phyloP scores from a whole-genome alignment of 2,329 filamentous ascomycete species.

The Aspergillus fumigatiaffinis region DNA sequence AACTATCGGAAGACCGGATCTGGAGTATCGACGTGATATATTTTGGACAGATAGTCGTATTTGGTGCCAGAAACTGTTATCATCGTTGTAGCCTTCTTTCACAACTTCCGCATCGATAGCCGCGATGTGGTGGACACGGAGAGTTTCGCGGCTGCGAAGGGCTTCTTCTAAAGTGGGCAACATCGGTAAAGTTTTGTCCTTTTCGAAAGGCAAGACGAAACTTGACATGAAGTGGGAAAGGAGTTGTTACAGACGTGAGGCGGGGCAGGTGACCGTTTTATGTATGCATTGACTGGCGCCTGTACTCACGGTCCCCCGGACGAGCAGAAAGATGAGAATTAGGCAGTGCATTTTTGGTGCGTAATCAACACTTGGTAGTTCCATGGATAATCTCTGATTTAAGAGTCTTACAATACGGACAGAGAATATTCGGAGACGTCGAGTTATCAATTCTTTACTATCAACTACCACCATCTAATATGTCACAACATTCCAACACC shows the following conservation, averaged over 20 bases:
- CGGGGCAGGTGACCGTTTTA: neutral
- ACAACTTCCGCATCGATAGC: neutral
- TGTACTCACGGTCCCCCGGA: neutral
- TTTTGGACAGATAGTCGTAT: neutral
- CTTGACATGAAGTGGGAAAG: neutral
- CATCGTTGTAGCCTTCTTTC: neutral
- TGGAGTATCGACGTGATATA: neutral
- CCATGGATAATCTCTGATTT: no score
- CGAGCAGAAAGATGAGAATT: no score
- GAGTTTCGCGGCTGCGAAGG: neutral
- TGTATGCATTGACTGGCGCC: neutral
- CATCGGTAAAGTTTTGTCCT: neutral
- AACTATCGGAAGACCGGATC: neutral
- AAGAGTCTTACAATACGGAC: no score
- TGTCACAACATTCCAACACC: no score
- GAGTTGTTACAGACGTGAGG: no score
- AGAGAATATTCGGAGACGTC: no score
- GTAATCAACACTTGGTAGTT: no score
- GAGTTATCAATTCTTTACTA: no score
- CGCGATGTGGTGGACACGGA: neutral
- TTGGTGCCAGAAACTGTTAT: neutral
- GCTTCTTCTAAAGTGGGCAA: neutral
- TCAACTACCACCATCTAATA: no score
- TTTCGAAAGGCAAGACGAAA: neutral
- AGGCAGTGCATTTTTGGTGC: no score